These are phyloP conservation scores for Scleromitrula shiraiana DNA, from an alignment of 2,329 filamentous ascomycete genomes.

Conservation along the genomic window DNA sequence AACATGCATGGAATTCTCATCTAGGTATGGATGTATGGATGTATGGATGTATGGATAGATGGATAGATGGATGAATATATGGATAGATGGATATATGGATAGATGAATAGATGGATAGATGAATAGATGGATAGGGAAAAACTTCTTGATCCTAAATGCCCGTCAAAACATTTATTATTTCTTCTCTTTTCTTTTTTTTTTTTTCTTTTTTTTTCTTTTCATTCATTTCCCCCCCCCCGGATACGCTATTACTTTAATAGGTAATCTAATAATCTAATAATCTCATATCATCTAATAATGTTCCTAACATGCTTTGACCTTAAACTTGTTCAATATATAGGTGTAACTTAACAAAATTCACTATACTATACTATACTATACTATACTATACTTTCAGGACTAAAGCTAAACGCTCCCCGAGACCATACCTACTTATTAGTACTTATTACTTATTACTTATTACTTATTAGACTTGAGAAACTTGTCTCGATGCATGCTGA, in stretches of 20 bases:
- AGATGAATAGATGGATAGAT: too few relatives aligned
- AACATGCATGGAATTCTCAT: conserved; percentile 5
- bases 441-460: too few relatives aligned
- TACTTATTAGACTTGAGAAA: too few relatives aligned
- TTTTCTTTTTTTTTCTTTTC: background rate
- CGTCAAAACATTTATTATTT: background rate
- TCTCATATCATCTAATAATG: background rate
- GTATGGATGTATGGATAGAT: too few relatives aligned
- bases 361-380: too few relatives aligned
- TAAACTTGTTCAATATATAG: background rate
- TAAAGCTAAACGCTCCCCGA: background rate
- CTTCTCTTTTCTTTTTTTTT: background rate
- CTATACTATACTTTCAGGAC: conserved; percentile 6
- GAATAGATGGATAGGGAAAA: too few relatives aligned
- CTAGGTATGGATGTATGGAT: background rate
- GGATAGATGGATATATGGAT: too few relatives aligned
- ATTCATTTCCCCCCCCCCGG: too few relatives aligned
- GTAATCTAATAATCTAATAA: background rate
- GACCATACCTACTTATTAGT: too few relatives aligned
- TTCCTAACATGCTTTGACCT: conserved; percentile 3
- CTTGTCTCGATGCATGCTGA: too few relatives aligned
- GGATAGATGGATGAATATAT: too few relatives aligned
- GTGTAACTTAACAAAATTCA: background rate
- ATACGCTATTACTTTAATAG: background rate
- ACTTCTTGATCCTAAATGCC: conserved; percentile 1